Evolutionary conservation across 2,329 filamentous ascomycete species (phyloP).

Genomic region (Clonostachys byssicola): DNA sequence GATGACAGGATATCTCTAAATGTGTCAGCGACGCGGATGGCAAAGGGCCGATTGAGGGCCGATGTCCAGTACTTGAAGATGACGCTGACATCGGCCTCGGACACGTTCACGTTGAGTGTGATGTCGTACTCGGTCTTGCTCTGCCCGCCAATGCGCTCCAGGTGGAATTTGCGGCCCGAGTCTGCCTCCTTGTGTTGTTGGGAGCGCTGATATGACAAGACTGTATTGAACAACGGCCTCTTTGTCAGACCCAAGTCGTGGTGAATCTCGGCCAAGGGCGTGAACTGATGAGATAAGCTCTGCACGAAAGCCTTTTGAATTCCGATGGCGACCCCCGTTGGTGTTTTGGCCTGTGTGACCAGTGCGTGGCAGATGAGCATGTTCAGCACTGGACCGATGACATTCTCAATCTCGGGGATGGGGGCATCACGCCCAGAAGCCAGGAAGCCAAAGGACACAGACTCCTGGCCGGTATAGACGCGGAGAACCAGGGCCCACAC

Average conservation of each 20-base stretch:
- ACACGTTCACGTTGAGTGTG: constrained; percentile 11
- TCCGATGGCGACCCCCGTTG: constrained; percentile 24
- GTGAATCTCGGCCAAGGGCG: constrained; percentile 9
- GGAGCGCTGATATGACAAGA: constrained; percentile 10
- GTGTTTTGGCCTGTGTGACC: constrained; percentile 10
- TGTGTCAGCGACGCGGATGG: constrained; percentile 10
- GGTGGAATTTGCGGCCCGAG: no score
- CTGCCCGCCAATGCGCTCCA: neutral
- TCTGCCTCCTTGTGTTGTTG: neutral
- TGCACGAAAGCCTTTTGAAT: constrained; percentile 19
- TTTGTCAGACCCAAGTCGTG: constrained; percentile 11
- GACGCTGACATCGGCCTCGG: constrained; percentile 6
- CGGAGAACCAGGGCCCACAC: constrained; percentile 11
- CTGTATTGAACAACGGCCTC: constrained; percentile 13
- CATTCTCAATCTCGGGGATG: constrained; percentile 37
- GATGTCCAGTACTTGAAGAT: constrained; percentile 14
- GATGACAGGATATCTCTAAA: constrained; percentile 10
- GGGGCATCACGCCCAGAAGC: constrained; percentile 46
- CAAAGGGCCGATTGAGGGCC: constrained; percentile 9
- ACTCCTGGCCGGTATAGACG: constrained; percentile 35
- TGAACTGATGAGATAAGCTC: constrained; percentile 1
- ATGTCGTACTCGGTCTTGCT: constrained; percentile 10
- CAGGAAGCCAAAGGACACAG: constrained; percentile 50
- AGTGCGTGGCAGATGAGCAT: constrained; percentile 49
- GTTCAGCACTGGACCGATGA: constrained; percentile 49